A percentile compares a stretch with the other conserved stretches of the same genome.
phyloP scores from a whole-genome alignment of 164 flowering plant genomes.

The Umbellularia californica region DNA sequence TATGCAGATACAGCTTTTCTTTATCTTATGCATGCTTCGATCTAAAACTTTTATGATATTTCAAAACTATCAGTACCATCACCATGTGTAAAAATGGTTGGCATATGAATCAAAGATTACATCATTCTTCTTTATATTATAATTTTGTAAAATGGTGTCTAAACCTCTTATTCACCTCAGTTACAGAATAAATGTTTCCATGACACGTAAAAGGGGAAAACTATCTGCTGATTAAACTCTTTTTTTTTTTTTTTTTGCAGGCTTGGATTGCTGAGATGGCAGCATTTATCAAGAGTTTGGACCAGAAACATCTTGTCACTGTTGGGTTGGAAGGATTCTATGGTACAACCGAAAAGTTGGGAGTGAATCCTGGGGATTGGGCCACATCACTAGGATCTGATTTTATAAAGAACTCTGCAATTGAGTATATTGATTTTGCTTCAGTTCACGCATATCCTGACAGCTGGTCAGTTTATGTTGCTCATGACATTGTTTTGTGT shows the following conservation, averaged over 20 bases:
- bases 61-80: too few relatives aligned
- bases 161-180: too few relatives aligned
- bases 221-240: too few relatives aligned
- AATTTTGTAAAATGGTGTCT: too few relatives aligned
- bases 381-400: conserved; percentile 60
- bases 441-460: conserved; percentile 69
- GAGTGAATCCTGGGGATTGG: conserved; percentile 58
- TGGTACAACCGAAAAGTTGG: conserved; percentile 32
- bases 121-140: too few relatives aligned
- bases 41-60: too few relatives aligned
- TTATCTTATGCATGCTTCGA: too few relatives aligned
- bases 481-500: neutral
- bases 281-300: conserved; percentile 47
- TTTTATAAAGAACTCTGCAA: conserved; percentile 51
- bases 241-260: conserved; percentile 16
- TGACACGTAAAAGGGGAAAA: too few relatives aligned
- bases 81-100: too few relatives aligned
- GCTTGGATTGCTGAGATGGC: conserved; percentile 64
- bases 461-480: conserved; percentile 45
- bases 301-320: conserved; percentile 57
- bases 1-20: too few relatives aligned
- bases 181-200: too few relatives aligned
- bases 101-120: too few relatives aligned
- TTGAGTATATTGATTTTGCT: conserved; percentile 54
- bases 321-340: conserved; percentile 68